Percentiles rank a stretch among this genome's conserved stretches.
phyloP scores from a whole-genome alignment of 202 grass and related monocot species.

The Carex arenaria region DNA sequence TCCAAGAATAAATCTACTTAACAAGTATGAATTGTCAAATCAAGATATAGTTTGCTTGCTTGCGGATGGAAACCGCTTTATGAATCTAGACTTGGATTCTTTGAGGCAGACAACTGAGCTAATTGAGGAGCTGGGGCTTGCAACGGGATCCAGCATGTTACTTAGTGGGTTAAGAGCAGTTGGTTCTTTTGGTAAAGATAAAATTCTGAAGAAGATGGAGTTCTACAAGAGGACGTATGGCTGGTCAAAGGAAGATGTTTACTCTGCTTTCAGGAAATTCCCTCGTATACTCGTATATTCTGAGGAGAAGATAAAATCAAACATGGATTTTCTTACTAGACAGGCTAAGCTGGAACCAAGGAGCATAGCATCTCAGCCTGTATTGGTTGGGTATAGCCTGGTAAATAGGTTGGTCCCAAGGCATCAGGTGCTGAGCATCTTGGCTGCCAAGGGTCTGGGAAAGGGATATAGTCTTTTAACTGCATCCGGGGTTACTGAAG shows the following conservation, averaged over 20 bases:
- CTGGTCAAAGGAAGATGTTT: constrained; percentile 52
- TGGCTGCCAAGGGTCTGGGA: constrained; percentile 30
- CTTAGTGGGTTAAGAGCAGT: constrained; percentile 24
- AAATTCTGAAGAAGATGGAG: constrained; percentile 42
- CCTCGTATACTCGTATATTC: constrained; percentile 35
- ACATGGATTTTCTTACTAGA: constrained; percentile 42
- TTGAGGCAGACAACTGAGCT: constrained; percentile 32
- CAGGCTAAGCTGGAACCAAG: constrained; percentile 34
- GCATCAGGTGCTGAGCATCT: constrained; percentile 44
- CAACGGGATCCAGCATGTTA: constrained; percentile 47
- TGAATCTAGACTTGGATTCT: constrained; percentile 33
- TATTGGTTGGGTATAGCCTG: constrained; percentile 38
- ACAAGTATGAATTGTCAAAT: constrained; percentile 43
- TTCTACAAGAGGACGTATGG: constrained; percentile 42
- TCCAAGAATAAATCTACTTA: constrained; percentile 46
- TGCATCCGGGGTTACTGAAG: background rate
- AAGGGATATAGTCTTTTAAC: background rate
- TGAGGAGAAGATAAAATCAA: constrained; percentile 34
- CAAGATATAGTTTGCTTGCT: constrained; percentile 31
- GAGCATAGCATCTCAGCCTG: constrained; percentile 26
- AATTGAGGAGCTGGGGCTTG: constrained; percentile 38
- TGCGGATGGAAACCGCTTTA: constrained; percentile 7
- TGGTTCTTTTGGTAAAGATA: background rate
- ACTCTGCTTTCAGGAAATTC: constrained; percentile 39
- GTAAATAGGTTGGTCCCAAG: constrained; percentile 53